These are phyloP conservation scores for Colletotrichum paranaense DNA, from an alignment of 2,329 filamentous ascomycete genomes.

Conservation along the genomic window DNA sequence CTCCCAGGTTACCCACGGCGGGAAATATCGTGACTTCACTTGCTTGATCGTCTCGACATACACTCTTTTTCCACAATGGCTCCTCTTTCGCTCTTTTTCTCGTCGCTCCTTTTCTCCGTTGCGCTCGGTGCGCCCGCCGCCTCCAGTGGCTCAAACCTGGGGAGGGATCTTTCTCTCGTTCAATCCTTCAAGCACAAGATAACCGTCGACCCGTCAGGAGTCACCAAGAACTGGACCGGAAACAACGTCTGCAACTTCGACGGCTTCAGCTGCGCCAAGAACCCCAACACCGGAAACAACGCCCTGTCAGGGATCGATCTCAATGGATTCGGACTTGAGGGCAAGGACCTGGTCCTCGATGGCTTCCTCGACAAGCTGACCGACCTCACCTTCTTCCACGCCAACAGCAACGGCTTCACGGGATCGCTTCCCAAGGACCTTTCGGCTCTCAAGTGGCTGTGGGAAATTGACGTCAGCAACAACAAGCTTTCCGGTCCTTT, in stretches of 20 bases:
- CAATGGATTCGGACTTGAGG: conserved; percentile 4
- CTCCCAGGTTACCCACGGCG: accelerated
- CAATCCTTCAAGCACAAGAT: conserved; percentile 9
- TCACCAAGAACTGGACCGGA: conserved; percentile 11
- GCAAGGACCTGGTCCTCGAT: not conserved
- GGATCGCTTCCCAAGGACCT: conserved; percentile 13
- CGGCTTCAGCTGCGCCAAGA: conserved; percentile 8
- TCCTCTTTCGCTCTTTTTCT: conserved; percentile 11
- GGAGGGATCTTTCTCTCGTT: conserved; percentile 5
- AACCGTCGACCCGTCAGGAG: not conserved
- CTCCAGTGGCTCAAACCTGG: not conserved
- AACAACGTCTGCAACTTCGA: conserved; percentile 15
- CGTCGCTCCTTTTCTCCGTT: conserved; percentile 16
- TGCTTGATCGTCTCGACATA: not conserved
- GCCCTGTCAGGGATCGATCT: conserved; percentile 1
- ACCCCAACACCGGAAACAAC: conserved; percentile 2
- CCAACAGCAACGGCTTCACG: conserved; percentile 14
- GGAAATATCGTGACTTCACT: too few species aligned
- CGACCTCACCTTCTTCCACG: conserved; percentile 21
- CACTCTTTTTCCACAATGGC: not conserved
- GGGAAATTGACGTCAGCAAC: conserved; percentile 1
- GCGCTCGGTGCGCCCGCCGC: conserved; percentile 7
- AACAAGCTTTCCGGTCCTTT: conserved; percentile 14
- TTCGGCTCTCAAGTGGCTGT: conserved; percentile 9
- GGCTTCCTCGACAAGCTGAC: conserved; percentile 24